phyloP scores from a whole-genome alignment of 768 basidiomycete genomes.

The Agaricus blazei region DNA sequence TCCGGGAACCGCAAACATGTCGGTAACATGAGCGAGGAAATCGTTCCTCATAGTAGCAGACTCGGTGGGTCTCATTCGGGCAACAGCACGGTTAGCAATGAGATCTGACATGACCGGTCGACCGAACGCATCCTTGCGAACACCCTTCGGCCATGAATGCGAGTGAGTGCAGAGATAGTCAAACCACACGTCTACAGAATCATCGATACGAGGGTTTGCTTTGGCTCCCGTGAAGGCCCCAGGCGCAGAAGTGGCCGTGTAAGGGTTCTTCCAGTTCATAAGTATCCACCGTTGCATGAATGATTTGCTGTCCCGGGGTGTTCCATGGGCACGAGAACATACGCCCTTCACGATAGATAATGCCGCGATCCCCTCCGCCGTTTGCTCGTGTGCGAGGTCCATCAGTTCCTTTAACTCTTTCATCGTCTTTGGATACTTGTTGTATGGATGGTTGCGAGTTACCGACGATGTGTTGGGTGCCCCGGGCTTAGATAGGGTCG shows the following conservation, averaged over 20 bases:
- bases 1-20: constrained; percentile 35
- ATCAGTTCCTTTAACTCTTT: constrained; percentile 39
- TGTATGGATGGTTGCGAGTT: constrained; percentile 16
- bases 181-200: constrained; percentile 41
- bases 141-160: constrained; percentile 43
- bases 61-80: constrained; percentile 36
- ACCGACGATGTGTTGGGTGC: constrained; percentile 4
- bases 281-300: constrained; percentile 38
- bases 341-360: constrained; percentile 38
- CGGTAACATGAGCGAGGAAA: constrained; percentile 25
- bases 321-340: constrained; percentile 39
- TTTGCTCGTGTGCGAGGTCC: constrained; percentile 36
- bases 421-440: constrained; percentile 25
- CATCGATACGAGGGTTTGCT: constrained; percentile 42
- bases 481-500: background rate
- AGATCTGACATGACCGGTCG: constrained; percentile 36
- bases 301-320: constrained; percentile 38
- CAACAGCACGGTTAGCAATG: constrained; percentile 41
- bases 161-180: constrained; percentile 38
- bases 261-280: constrained; percentile 39
- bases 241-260: background rate
- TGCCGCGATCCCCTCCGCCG: constrained; percentile 28
- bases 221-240: constrained; percentile 15
- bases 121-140: constrained; percentile 32
- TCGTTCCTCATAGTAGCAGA: constrained; percentile 15